Conservation (phyloP, 257 asterid genomes). For the Catharanthus roseus region DNA sequence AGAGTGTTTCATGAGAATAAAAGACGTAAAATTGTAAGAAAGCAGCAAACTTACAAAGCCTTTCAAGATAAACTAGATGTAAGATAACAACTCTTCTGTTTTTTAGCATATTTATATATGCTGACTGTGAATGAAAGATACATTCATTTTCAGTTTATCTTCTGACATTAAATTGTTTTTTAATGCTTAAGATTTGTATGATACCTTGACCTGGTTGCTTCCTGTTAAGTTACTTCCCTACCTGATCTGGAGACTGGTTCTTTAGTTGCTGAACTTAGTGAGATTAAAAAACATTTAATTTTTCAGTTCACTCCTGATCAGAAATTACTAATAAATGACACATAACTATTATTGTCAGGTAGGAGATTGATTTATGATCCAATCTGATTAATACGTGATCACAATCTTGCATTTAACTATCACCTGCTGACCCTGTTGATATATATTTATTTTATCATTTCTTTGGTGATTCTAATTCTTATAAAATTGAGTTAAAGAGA, state of each 20-base stretch:
- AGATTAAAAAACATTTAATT: background rate
- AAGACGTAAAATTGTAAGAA: conserved; percentile 57
- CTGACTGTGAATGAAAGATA: background rate
- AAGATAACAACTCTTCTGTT: conserved; percentile 26
- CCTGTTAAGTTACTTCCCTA: background rate
- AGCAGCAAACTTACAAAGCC: conserved; percentile 56
- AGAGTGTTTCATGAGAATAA: conserved; percentile 55
- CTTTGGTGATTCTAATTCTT: background rate
- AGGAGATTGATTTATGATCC: background rate
- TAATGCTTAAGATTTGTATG: background rate
- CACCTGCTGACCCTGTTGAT: background rate
- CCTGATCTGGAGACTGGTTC: background rate
- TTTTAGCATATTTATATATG: background rate
- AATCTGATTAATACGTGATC: background rate
- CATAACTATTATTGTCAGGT: background rate
- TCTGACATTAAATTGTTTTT: background rate
- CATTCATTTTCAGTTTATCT: background rate
- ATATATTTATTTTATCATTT: background rate
- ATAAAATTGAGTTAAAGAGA: too few relatives aligned
- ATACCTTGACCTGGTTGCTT: background rate
- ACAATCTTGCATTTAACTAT: background rate
- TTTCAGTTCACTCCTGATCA: background rate
- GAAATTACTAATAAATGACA: background rate
- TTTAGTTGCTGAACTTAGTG: background rate
- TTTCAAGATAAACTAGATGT: conserved; percentile 63